These are phyloP conservation scores for Lentinula edodes DNA, from an alignment of 768 basidiomycete species.

Conservation along the genomic window DNA sequence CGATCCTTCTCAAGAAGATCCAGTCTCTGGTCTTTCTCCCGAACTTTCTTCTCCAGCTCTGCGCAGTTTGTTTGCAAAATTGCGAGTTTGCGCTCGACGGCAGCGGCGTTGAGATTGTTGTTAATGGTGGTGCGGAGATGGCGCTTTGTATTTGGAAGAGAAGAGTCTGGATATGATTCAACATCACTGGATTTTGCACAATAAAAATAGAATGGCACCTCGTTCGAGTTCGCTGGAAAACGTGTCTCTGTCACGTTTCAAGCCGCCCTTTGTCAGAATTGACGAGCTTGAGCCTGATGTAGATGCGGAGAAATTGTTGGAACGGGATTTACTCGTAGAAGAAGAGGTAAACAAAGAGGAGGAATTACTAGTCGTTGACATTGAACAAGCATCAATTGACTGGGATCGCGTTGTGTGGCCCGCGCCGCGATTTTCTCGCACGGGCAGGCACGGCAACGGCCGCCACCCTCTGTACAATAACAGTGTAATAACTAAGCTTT, in stretches of 20 bases:
- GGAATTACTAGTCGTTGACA: neutral
- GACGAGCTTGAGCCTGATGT: too few species aligned
- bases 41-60: constrained; percentile 1
- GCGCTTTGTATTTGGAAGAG: constrained; percentile 4
- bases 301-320: neutral
- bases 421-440: neutral
- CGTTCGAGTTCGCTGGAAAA: constrained; percentile 14
- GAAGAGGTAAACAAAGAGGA: neutral
- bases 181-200: too few species aligned
- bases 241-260: constrained; percentile 4
- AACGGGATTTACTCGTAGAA: neutral
- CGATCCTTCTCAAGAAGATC: constrained; percentile 4
- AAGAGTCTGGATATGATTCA: neutral
- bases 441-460: neutral
- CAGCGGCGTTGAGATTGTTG: neutral
- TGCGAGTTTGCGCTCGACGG: constrained; percentile 4
- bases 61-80: constrained; percentile 1
- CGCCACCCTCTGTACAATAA: neutral
- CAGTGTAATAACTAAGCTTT: too few species aligned
- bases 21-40: constrained; percentile 1
- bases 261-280: neutral
- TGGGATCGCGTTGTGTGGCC: neutral
- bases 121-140: constrained; percentile 4
- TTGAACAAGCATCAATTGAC: neutral
- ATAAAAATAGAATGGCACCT: neutral